phyloP scores from a whole-genome alignment of 495 filamentous ascomycete genomes.

The Daldinia vernicosa region DNA sequence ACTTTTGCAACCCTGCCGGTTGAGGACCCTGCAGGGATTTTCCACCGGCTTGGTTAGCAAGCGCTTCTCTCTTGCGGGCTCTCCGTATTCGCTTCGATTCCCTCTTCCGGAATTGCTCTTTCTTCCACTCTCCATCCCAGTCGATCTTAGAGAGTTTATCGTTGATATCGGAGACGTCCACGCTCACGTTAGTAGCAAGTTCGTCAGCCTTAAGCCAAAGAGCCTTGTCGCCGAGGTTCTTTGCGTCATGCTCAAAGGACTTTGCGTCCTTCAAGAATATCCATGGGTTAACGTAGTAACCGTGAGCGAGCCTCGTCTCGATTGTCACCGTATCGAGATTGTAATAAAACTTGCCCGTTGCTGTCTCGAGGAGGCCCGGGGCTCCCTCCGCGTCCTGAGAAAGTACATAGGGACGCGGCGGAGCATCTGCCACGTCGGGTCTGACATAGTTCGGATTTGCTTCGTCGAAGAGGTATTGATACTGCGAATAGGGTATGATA shows the following conservation, averaged over 20 bases:
- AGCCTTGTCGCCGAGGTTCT: constrained; percentile 76
- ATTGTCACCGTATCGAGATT: constrained; percentile 94
- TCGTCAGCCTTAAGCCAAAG: constrained; percentile 86
- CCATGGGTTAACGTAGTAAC: constrained; percentile 87
- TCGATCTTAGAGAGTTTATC: constrained; percentile 60
- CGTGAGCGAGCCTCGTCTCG: constrained; percentile 92
- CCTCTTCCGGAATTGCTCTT: constrained; percentile 71
- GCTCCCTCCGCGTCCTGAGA: constrained; percentile 78
- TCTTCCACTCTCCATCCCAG: constrained; percentile 68
- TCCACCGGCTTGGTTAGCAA: constrained; percentile 46
- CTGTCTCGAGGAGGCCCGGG: constrained; percentile 71
- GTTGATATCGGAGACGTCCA: constrained; percentile 80
- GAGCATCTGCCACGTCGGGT: constrained; percentile 73
- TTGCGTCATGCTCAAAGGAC: constrained; percentile 82
- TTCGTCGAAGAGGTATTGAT: constrained; percentile 84
- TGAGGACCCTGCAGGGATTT: constrained; percentile 54
- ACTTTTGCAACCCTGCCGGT: constrained; percentile 57
- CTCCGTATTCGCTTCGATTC: constrained; percentile 69
- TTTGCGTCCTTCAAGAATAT: constrained; percentile 90
- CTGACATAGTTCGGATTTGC: constrained; percentile 80
- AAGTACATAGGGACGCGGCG: constrained; percentile 77
- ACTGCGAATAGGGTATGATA: constrained; percentile 74
- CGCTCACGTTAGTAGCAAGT: constrained; percentile 87
- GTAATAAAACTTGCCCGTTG: constrained; percentile 85
- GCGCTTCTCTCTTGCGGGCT: constrained; percentile 62